Evolutionary conservation across 768 basidiomycete species (phyloP).

Genomic region (Phlegmacium glaucopus): DNA sequence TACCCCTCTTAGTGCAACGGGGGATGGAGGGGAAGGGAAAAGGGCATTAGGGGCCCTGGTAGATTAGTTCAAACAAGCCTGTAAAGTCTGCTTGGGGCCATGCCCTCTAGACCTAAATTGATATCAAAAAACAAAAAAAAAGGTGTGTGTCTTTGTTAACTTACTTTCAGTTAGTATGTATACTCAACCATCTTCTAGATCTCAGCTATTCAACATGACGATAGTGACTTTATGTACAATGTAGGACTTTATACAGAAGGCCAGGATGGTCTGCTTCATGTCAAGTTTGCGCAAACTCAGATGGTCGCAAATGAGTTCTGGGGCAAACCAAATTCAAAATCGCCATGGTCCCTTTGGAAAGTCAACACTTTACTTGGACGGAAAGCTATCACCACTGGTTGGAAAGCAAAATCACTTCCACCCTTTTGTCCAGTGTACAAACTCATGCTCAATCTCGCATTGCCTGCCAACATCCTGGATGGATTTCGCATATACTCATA

Average conservation of each 20-base stretch:
- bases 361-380: slow-evolving; percentile 11
- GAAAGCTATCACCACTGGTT: slow-evolving; percentile 10
- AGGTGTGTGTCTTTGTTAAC: too few species aligned
- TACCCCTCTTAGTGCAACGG: too few species aligned
- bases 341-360: slow-evolving; percentile 17
- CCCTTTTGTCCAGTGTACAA: slow-evolving; percentile 12
- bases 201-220: slow-evolving; percentile 16
- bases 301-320: slow-evolving; percentile 24
- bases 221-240: slow-evolving; percentile 13
- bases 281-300: slow-evolving; percentile 18
- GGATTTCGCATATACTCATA: slow-evolving; percentile 9
- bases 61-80: too few species aligned
- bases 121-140: too few species aligned
- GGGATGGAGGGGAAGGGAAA: too few species aligned
- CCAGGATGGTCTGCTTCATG: slow-evolving; percentile 22
- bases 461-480: slow-evolving; percentile 17
- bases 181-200: too few species aligned
- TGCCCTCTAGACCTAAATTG: too few species aligned
- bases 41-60: too few species aligned
- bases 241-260: slow-evolving; percentile 12
- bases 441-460: slow-evolving; percentile 12
- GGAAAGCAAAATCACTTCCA: slow-evolving; percentile 11
- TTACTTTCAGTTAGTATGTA: too few species aligned
- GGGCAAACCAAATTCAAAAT: slow-evolving; percentile 21
- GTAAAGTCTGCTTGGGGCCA: too few species aligned